Evolutionary conservation across 176 grass and related monocot genomes (phyloP).

Genomic region (Carex littledalei): DNA sequence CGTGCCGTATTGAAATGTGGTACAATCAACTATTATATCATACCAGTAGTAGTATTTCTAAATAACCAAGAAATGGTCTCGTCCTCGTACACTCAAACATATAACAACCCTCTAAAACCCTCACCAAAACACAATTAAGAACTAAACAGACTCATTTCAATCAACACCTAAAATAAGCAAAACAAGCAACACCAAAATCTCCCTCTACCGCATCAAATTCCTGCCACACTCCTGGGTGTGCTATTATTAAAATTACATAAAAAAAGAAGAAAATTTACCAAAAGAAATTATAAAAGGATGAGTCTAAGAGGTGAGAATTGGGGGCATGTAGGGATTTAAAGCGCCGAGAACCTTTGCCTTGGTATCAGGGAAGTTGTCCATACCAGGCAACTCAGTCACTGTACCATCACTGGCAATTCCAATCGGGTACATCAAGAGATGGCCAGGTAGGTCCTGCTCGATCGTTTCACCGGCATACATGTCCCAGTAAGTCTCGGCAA

Average conservation of each 20-base stretch:
- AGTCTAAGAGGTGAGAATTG: slow-evolving; percentile 63
- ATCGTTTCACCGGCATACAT: slow-evolving; percentile 45
- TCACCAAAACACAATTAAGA: not conserved
- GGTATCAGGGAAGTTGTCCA: slow-evolving; percentile 59
- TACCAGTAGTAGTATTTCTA: not conserved
- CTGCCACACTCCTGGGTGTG: not conserved
- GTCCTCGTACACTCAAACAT: not conserved
- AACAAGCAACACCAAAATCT: not conserved
- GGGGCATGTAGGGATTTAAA: slow-evolving; percentile 37
- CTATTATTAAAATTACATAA: slow-evolving; percentile 21
- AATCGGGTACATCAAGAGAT: slow-evolving; percentile 76
- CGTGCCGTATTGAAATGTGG: not conserved
- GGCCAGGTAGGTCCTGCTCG: slow-evolving; percentile 62
- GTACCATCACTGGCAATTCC: slow-evolving; percentile 34
- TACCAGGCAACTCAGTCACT: slow-evolving; percentile 54
- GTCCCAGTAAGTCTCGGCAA: slow-evolving; percentile 76
- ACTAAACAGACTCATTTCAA: not conserved
- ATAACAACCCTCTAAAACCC: not conserved
- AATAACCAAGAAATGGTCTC: not conserved
- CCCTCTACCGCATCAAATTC: not conserved
- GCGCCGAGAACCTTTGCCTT: slow-evolving; percentile 39
- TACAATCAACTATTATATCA: not conserved
- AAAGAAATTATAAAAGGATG: slow-evolving; percentile 3
- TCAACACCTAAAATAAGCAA: slow-evolving; percentile 9
- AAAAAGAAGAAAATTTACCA: not conserved